Percentiles rank a stretch among this genome's conserved stretches.
Evolutionary conservation across 768 basidiomycete species (phyloP).

Genomic region (Amanita polypyramis): DNA sequence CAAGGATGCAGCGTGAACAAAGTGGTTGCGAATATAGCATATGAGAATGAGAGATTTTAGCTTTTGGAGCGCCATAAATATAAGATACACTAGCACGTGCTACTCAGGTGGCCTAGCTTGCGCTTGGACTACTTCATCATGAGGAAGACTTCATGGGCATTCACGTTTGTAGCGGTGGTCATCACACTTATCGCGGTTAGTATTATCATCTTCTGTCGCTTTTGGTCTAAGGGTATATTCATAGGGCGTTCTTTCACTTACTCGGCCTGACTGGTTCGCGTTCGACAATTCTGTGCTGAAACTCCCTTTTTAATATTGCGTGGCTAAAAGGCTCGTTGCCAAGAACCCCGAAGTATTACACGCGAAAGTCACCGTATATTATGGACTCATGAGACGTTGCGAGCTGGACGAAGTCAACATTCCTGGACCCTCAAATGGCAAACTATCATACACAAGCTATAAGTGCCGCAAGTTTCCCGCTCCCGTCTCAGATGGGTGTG

Average conservation of each 20-base stretch:
- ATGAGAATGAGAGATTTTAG: neutral
- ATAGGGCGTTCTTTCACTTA: conserved; percentile 48
- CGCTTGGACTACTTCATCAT: conserved; percentile 22
- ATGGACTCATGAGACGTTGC: conserved; percentile 52
- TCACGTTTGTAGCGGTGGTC: conserved; percentile 49
- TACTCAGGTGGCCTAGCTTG: neutral
- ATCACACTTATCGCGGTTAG: conserved; percentile 43
- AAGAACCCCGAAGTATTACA: conserved; percentile 33
- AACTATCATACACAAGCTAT: conserved; percentile 41
- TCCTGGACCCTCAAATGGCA: conserved; percentile 32
- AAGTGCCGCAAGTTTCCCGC: conserved; percentile 60
- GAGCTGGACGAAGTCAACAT: conserved; percentile 37
- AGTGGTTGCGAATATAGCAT: too few species aligned
- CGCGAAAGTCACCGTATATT: conserved; percentile 38
- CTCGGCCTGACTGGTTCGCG: conserved; percentile 55
- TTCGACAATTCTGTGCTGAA: neutral
- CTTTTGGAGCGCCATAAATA: neutral
- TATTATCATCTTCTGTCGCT: neutral
- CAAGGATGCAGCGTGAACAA: too few species aligned
- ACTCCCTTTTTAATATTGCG: neutral
- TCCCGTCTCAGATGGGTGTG: conserved; percentile 35
- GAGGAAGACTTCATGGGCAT: conserved; percentile 61
- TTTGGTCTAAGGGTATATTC: neutral
- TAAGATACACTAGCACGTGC: neutral
- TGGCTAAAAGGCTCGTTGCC: conserved; percentile 30